Evolutionary conservation across 371 early-diverging fungal genomes (phyloP).

Genomic region (Syncephalastrum contaminatum): DNA sequence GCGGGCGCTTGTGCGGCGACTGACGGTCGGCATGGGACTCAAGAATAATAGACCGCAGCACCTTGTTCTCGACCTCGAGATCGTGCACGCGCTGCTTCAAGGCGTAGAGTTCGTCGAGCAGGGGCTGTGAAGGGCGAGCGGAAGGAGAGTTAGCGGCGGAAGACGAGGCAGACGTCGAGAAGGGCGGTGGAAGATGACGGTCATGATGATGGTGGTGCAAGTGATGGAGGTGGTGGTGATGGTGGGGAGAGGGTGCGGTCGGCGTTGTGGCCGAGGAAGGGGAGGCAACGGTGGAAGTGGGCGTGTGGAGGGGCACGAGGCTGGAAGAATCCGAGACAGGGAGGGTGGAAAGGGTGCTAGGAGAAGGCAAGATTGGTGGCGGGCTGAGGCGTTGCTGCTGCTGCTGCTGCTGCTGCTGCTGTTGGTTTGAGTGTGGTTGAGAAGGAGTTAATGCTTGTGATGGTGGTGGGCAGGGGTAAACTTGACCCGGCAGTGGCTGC

Average conservation of each 20-base stretch:
- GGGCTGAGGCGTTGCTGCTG: conserved; percentile 10
- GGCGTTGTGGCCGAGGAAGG: not conserved
- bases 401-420: conserved; percentile 9
- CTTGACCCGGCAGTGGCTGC: conserved; percentile 22
- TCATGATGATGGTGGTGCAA: conserved; percentile 7
- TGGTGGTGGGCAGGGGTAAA: conserved; percentile 14
- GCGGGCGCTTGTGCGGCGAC: too few relatives aligned
- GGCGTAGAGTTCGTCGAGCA: conserved; percentile 6
- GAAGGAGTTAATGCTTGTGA: conserved; percentile 11
- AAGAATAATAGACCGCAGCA: conserved; percentile 22
- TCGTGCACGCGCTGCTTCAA: conserved; percentile 26
- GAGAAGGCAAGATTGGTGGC: conserved; percentile 10
- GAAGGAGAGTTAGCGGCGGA: not conserved
- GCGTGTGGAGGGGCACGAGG: conserved; percentile 15
- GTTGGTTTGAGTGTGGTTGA: not conserved
- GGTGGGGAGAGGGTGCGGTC: conserved; percentile 11
- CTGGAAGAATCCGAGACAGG: conserved; percentile 16
- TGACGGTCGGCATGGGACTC: conserved; percentile 4
- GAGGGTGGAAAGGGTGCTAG: conserved; percentile 13
- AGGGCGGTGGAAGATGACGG: conserved; percentile 1
- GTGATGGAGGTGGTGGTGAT: conserved; percentile 5
- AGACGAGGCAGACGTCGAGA: too few relatives aligned
- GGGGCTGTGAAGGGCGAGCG: conserved; percentile 1
- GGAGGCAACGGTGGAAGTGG: not conserved
- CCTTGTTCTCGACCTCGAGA: conserved; percentile 33